Evolutionary conservation across 768 basidiomycete species (phyloP), one percentile per base, ranked within the genome.

Genomic region (Dentipellis fragilis): DNA sequence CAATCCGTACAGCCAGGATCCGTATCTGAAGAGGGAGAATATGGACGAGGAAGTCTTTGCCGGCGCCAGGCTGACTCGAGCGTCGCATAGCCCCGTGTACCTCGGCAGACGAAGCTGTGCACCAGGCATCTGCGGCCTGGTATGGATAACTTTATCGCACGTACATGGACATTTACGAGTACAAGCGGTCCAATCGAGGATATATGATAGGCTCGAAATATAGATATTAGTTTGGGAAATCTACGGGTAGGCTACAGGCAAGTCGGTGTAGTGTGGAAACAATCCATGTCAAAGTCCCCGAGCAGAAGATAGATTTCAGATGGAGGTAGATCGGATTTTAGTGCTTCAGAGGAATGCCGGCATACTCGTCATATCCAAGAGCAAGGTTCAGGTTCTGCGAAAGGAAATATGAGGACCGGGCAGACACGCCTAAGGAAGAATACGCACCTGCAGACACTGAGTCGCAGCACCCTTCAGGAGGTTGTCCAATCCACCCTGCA

Each of bases 391-490:
- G 71, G 68, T 96, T 96, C 87, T 93, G 57, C 21, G 51, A 16
- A 21, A n/a, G 17, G 56, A 22, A 54, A 47, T 40, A 8, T 34
- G 19, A 12, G 17, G 42, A 10, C 47, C 29, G 29, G n/a, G 29
- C 29, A 29, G 29, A 29, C 29, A 51, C 23, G 14, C 37, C n/a
- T 9, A 23, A 29, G 40, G 29, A 35, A 16, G 22, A n/a, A 9
- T n/a, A 71, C 84, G 17, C 51, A 92, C 90, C 79, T 95, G 93
- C 59, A 99, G 67, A 69, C 95, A 97, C 69, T 99, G 96, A n/a
- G 95, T 98, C 16, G 96, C 96, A 51, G 96, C 96, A 7, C 96
- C 96, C 70, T 99, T 99, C 59, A 99, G 75, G 55, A 99, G 72
- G 72, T 99, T 99, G 67, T 99, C 96, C 64, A 99, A 71, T 0